Evolutionary conservation across 163 green algal species (phyloP), one percentile per base, ranked within the genome.

Genomic region (Dunaliella salina): DNA sequence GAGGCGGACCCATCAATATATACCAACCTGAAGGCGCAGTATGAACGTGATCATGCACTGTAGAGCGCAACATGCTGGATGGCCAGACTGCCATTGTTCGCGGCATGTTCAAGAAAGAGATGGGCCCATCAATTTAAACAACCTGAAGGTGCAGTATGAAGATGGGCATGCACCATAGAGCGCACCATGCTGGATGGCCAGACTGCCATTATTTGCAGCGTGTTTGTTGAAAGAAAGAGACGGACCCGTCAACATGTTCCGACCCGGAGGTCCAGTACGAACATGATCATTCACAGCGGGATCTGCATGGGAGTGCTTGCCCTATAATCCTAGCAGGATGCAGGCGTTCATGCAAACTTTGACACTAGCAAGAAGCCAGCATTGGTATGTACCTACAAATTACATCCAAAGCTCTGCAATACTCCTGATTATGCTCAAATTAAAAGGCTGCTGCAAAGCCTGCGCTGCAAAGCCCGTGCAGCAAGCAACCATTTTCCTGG

Each of bases 21-120:
- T 45, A 67, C 90, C 72, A 93, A 93, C 86, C 93, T 98, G 84
- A 92, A 91, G 85, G 91, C 95, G 59, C 69, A 87, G 12, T 20
- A n/a, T n/a, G n/a, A 12, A 4, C n/a, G 13, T 83, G 32, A 18
- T 57, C 17, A 17, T 12, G 25, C 33, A 82, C 84, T 22, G 93
- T 99, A 13, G 93, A 98, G 83, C 91, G 96, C 0, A 80, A 98
- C 11, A 86, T 92, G 26, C 81, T 87, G 0, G 94, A 96, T 67
- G 91, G 92, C 30, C 84, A 83, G 32, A 95, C 91, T 8, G 95
- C 94, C 15, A 90, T 98, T 32, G 96, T 94, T 86, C 89, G 91
- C 32, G 89, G 91, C n/a, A 92, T 98, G 86, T 96, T 97, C 85
- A 96, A 96, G 81, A 95, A 95, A 83, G 95, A 98, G 25, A 97